These are phyloP conservation scores for Metrosideros polymorpha DNA, from an alignment of 441 rosid species.

Conservation along the genomic window DNA sequence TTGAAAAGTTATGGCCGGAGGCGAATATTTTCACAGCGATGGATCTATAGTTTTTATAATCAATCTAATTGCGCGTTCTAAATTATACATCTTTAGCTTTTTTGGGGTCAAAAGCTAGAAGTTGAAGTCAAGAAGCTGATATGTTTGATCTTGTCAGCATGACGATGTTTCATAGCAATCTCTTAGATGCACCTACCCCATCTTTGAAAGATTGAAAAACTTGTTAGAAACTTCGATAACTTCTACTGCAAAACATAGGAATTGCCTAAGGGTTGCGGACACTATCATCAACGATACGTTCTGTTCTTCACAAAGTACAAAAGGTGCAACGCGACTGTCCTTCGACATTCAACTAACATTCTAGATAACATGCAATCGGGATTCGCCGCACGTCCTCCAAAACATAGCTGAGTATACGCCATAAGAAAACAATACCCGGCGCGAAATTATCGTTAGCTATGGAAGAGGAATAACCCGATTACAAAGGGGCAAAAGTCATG, in stretches of 20 bases:
- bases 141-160: neutral
- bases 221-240: neutral
- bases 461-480: neutral
- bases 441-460: neutral
- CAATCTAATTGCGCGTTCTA: neutral
- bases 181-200: neutral
- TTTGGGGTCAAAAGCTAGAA: neutral
- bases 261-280: neutral
- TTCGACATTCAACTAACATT: neutral
- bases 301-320: neutral
- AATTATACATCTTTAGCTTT: neutral
- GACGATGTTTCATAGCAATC: neutral
- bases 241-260: neutral
- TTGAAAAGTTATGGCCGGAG: neutral
- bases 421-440: neutral
- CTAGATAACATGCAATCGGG: neutral
- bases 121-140: neutral
- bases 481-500: neutral
- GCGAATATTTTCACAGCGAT: neutral
- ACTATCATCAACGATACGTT: neutral
- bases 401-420: neutral
- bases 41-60: neutral
- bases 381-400: neutral
- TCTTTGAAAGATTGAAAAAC: neutral
- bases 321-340: rapidly evolving